phyloP scores from a whole-genome alignment of 139 green algal genomes.

The Micromonas commoda region DNA sequence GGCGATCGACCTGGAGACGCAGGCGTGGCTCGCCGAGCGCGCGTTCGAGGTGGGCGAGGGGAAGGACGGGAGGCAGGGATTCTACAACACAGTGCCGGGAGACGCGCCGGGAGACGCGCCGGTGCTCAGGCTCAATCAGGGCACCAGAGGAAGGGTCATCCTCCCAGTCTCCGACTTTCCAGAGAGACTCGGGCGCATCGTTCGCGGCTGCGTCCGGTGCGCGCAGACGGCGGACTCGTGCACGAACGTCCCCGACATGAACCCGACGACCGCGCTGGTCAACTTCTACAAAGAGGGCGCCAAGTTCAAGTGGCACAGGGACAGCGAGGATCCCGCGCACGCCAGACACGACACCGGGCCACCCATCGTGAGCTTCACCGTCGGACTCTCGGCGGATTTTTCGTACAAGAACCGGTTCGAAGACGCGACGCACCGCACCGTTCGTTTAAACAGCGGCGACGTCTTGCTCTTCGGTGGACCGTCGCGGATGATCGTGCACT shows the following conservation, averaged over 20 bases:
- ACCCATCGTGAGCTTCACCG: slow-evolving; percentile 19
- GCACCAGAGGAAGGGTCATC: slow-evolving; percentile 2
- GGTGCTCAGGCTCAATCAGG: slow-evolving; percentile 4
- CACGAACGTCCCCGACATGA: background rate
- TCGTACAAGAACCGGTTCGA: slow-evolving; percentile 22
- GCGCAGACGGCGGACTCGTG: background rate
- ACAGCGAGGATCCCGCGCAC: slow-evolving; percentile 15
- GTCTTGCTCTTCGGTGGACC: slow-evolving; percentile 22
- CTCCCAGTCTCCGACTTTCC: background rate
- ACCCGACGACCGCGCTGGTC: slow-evolving; percentile 13
- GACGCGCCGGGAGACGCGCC: background rate
- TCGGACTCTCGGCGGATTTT: slow-evolving; percentile 21
- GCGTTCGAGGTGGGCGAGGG: slow-evolving; percentile 5
- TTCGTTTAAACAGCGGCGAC: slow-evolving; percentile 18
- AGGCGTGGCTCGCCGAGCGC: background rate
- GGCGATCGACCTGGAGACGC: background rate
- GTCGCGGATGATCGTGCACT: slow-evolving; percentile 27
- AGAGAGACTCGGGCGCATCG: background rate
- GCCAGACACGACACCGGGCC: background rate
- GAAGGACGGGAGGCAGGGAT: background rate
- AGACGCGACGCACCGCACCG: background rate
- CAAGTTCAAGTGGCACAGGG: slow-evolving; percentile 24
- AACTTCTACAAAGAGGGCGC: slow-evolving; percentile 27
- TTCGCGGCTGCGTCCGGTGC: background rate
- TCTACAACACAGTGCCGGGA: background rate